phyloP scores from a whole-genome alignment of 2,329 filamentous ascomycete species.

The Botrytis sinoallii region DNA sequence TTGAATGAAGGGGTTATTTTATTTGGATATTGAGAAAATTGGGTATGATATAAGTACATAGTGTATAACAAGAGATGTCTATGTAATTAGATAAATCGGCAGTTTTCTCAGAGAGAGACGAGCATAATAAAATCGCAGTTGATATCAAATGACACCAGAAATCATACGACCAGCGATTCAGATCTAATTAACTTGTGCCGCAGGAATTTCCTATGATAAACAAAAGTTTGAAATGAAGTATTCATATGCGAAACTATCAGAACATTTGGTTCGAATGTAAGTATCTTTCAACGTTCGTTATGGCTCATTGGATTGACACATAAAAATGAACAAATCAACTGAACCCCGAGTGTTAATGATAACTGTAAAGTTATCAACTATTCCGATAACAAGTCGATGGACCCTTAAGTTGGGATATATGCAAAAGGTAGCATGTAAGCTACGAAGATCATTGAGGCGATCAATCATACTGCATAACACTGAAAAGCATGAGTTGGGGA shows the following conservation, averaged over 20 bases:
- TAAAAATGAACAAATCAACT: neutral
- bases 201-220: neutral
- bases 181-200: neutral
- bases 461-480: neutral
- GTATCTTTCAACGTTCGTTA: neutral
- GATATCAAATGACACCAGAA: neutral
- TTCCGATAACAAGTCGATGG: neutral
- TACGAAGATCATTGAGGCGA: neutral
- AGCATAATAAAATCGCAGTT: neutral
- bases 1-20: neutral
- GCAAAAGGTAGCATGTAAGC: neutral
- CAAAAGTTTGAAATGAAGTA: neutral
- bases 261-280: neutral
- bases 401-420: neutral
- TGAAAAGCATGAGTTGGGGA: neutral
- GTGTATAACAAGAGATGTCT: neutral
- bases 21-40: neutral
- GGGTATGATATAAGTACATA: neutral
- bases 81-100: neutral
- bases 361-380: neutral
- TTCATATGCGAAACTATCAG: accelerated
- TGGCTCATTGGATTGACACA: neutral
- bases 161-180: neutral
- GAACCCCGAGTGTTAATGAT: neutral
- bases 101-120: too few species aligned